Evolutionary conservation across 805 yeast genomes (phyloP), one percentile per base, ranked within the genome.

Genomic region (Phaffomyces antillensis): DNA sequence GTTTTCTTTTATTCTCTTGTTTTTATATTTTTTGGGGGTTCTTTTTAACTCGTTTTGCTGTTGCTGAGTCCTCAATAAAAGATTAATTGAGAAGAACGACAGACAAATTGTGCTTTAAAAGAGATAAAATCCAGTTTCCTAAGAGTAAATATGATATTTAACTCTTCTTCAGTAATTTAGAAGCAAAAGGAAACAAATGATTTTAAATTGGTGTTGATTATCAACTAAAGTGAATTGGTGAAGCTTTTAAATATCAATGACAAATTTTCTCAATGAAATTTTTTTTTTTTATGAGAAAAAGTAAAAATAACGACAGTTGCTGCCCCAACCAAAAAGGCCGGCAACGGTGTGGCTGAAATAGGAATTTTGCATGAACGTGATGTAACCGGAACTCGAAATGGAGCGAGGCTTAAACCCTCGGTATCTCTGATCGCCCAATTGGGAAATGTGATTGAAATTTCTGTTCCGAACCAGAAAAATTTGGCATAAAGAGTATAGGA

Each of bases 91-190:
- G 32, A 26, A 16, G 37, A 36, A 39, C 36, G 24, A 41, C 40
- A 36, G 9, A 40, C 37, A 42, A 41, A 44, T 31, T 31, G 30
- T 28, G 30, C 7, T 39, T 34, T 20, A 35, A 24, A 42, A 28
- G 30, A 28, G 13, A 43, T 49, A 47, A 50, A 51, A 47, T 48
- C 52, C 38, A 45, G 57, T 50, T 53, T 53, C 57, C 53, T 52
- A 48, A 52, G 57, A 53, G 48, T 42, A 51, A 47, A 48, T 42
- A 45, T 45, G 48, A 18, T 37, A 44, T 40, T 40, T 36, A 34
- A 32, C 48, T 36, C 44, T 44, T 37, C 40, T 38, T 39, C 40
- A 40, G 41, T 7, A 30, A 37, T 38, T 16, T 11, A 36, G 16
- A 44, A 41, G 38, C 37, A 38, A 37, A 45, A 38, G 44, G 44